Percentiles rank a stretch among this genome's conserved stretches.
Conservation (phyloP, 768 basidiomycete species). For the Pleurotus eryngii region DNA sequence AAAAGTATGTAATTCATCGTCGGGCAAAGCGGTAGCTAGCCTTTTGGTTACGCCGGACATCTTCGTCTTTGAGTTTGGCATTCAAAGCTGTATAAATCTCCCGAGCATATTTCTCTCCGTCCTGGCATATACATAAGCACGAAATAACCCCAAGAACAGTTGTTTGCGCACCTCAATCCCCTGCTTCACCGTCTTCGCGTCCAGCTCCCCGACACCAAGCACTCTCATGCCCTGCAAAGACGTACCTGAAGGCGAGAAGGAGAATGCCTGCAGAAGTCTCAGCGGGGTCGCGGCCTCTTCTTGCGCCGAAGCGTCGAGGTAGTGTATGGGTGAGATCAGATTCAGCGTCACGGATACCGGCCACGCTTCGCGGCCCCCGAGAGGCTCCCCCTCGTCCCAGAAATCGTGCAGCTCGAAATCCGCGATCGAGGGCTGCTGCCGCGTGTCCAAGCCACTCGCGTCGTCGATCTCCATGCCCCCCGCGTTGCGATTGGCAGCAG, state of each 20-base stretch:
- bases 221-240: conserved; percentile 61
- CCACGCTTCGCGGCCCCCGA: conserved; percentile 63
- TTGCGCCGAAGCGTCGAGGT: conserved; percentile 67
- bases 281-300: conserved; percentile 71
- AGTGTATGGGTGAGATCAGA: conserved; percentile 62
- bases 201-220: conserved; percentile 60
- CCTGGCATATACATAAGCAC: conserved; percentile 32
- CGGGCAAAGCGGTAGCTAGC: conserved; percentile 51
- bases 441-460: conserved; percentile 57
- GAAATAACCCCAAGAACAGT: neutral
- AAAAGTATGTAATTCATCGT: conserved; percentile 11
- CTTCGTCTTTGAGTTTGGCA: conserved; percentile 62
- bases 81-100: conserved; percentile 57
- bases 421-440: conserved; percentile 42
- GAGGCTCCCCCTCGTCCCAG: conserved; percentile 78
- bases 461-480: conserved; percentile 60
- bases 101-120: conserved; percentile 62
- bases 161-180: conserved; percentile 49
- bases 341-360: conserved; percentile 80
- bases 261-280: conserved; percentile 60
- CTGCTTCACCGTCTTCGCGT: conserved; percentile 40
- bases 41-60: conserved; percentile 55
- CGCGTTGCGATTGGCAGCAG: neutral
- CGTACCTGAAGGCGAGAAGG: conserved; percentile 43
- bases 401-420: conserved; percentile 88